phyloP scores from a whole-genome alignment of 129 eudicot genomes.

The Chrysanthemum seticuspe region DNA sequence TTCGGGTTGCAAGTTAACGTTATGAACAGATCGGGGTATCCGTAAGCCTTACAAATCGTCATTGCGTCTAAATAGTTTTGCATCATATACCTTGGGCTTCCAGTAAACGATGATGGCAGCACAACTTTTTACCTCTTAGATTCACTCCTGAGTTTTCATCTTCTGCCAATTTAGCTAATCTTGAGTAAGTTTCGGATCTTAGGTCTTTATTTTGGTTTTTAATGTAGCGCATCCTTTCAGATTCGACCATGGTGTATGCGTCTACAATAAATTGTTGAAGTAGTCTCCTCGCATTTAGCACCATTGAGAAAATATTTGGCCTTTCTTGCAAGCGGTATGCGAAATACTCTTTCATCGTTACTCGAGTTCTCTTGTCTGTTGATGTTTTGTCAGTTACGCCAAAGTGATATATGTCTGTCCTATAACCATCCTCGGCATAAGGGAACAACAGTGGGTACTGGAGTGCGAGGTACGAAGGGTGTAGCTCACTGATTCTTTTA shows the following conservation, averaged over 20 bases:
- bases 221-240: background rate
- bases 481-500: background rate
- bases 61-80: too few species aligned
- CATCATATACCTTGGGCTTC: too few species aligned
- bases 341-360: background rate
- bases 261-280: background rate
- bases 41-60: too few species aligned
- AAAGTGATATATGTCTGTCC: background rate
- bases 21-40: too few species aligned
- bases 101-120: constrained; percentile 9
- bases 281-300: background rate
- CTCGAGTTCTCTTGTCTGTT: background rate
- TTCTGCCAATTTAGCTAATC: background rate
- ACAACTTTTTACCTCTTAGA: background rate
- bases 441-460: background rate
- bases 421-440: background rate
- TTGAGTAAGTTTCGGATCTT: too few species aligned
- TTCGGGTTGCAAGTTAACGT: too few species aligned
- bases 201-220: background rate
- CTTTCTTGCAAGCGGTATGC: background rate
- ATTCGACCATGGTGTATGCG: constrained; percentile 5
- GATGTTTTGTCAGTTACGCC: background rate
- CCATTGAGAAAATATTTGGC: background rate
- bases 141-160: background rate
- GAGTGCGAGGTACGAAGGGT: background rate